Base-by-base conservation (phyloP, 2,329 filamentous ascomycete genomes). In the Arachnomyces sp. region DNA sequence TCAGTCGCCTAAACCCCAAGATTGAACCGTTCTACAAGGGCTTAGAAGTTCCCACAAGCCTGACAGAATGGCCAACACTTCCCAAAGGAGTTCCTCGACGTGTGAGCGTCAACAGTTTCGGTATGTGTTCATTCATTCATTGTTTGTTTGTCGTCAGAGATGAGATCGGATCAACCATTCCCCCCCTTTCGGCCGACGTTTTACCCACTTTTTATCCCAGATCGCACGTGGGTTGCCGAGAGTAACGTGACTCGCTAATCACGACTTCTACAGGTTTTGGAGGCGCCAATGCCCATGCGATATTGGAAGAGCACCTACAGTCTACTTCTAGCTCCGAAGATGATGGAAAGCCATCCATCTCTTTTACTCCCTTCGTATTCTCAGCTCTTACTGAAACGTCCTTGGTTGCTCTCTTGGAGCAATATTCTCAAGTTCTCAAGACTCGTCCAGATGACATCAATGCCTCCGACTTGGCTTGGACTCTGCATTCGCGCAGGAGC, bases 71-170 rank as follows among this genome's bases (percentile, higher is more conserved):
- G 55, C 54, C 52, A 4, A 25, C 15, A 4, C 36, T 40, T 12
- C 18, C 35, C 2, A n/a, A n/a, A 9, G 36, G 15, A 7, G 8
- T 13, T 13, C 16, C 31, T 3, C 44, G 44, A 2, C 43, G 52
- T 2, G 53, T 40, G 1, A 47, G 47, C 16, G 44, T 56, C 14
- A 54, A 54, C 34, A 50, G 40, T 12, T 56, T 54, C 36, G 48
- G 47, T n/a, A n/a, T n/a, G n/a, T n/a, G n/a, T n/a, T n/a, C n/a
- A n/a, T n/a, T n/a, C n/a, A n/a, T n/a, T n/a, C n/a, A n/a, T n/a
- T n/a, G n/a, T n/a, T n/a, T n/a, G n/a, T n/a, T n/a, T n/a, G n/a
- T n/a, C n/a, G n/a, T n/a, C n/a, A n/a, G n/a, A n/a, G n/a, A n/a
- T n/a, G n/a, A n/a, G n/a, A n/a, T n/a, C n/a, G n/a, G n/a, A n/a